Percentiles rank a stretch among this genome's conserved stretches.
phyloP scores from a whole-genome alignment of 2,329 filamentous ascomycete species.

The Xylaria sp. region DNA sequence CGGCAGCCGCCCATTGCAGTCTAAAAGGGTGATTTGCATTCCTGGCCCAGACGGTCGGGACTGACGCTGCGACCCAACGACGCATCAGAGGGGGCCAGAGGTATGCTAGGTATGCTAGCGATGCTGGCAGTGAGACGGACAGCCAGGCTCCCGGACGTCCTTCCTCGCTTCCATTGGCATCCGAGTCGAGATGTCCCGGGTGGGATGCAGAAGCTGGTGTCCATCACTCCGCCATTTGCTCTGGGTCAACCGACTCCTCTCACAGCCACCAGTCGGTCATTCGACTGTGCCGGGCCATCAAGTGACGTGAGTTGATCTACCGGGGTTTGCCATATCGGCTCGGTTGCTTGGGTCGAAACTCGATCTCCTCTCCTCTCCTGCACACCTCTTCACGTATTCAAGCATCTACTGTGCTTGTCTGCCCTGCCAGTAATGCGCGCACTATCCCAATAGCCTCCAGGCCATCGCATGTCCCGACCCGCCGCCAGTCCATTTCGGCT shows the following conservation, averaged over 20 bases:
- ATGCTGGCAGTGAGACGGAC: not conserved
- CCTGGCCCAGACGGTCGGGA: constrained; percentile 36
- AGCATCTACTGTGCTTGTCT: not conserved
- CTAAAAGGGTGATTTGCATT: constrained; percentile 30
- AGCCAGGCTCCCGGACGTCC: constrained; percentile 18
- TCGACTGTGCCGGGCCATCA: not conserved
- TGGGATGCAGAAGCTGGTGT: constrained; percentile 19
- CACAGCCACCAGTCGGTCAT: constrained; percentile 24
- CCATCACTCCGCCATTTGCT: constrained; percentile 32
- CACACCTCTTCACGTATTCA: constrained; percentile 14
- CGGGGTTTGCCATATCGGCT: not conserved
- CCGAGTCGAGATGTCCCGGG: constrained; percentile 6
- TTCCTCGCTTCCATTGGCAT: constrained; percentile 21
- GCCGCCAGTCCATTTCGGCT: constrained; percentile 23
- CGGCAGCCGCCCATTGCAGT: constrained; percentile 32
- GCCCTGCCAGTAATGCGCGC: not conserved
- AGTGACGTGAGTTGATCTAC: constrained; percentile 22
- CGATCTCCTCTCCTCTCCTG: constrained; percentile 2
- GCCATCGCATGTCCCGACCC: constrained; percentile 22
- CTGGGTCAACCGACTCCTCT: constrained; percentile 19
- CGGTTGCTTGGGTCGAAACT: constrained; percentile 10
- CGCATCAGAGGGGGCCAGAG: constrained; percentile 12
- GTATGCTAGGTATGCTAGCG: constrained; percentile 3
- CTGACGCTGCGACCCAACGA: constrained; percentile 30
- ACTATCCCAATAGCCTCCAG: constrained; percentile 19